phyloP scores from a whole-genome alignment of 768 basidiomycete species.

The Mycena floridula region DNA sequence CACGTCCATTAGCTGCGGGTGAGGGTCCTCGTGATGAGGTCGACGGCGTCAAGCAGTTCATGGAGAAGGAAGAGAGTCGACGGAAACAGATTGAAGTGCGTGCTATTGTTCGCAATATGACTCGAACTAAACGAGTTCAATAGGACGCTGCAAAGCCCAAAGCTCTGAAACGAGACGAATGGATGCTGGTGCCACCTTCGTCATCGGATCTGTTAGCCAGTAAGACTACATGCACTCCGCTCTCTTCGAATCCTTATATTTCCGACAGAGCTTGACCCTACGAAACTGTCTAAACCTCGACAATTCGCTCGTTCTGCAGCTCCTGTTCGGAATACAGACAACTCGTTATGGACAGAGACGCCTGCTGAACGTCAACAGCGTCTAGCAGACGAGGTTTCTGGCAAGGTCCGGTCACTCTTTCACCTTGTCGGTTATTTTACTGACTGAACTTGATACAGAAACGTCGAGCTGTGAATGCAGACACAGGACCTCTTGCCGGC shows the following conservation, averaged over 20 bases:
- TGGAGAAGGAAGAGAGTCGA: constrained; percentile 79
- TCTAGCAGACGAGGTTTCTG: constrained; percentile 90
- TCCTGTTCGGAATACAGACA: constrained; percentile 41
- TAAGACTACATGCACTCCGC: too few species aligned
- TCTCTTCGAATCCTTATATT: not conserved
- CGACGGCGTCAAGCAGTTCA: constrained; percentile 75
- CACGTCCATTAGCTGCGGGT: too few species aligned
- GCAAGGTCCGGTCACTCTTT: too few species aligned
- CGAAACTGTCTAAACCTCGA: constrained; percentile 65
- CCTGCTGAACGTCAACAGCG: constrained; percentile 89
- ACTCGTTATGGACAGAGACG: constrained; percentile 93
- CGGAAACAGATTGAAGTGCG: constrained; percentile 61
- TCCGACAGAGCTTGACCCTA: constrained; percentile 72
- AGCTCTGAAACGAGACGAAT: constrained; percentile 79
- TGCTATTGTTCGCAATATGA: constrained; percentile 1
- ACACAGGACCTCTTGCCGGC: constrained; percentile 31
- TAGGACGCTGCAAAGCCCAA: constrained; percentile 79
- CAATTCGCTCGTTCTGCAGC: constrained; percentile 68
- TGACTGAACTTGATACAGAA: too few species aligned
- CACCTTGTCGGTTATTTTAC: too few species aligned
- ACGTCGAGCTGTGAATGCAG: constrained; percentile 56
- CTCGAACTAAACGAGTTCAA: not conserved
- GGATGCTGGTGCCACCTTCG: constrained; percentile 96
- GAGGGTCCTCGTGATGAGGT: too few species aligned
- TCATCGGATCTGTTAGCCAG: constrained; percentile 73